Evolutionary conservation across 2,329 filamentous ascomycete species (phyloP), one percentile per base, ranked within the genome.

Genomic region (Penicillium sp.): DNA sequence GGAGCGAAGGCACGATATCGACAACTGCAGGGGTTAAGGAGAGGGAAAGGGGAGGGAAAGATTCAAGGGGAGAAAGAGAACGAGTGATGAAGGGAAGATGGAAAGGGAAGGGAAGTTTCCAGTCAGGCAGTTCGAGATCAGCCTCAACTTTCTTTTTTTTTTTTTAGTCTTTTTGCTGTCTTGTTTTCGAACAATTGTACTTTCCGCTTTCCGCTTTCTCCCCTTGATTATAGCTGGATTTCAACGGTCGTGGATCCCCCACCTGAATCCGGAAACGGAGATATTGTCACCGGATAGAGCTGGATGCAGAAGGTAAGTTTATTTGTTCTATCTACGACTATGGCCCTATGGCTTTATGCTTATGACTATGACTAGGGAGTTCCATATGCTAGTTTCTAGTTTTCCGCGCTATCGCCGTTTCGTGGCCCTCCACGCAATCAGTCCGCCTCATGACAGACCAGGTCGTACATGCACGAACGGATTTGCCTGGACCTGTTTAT

Each of bases 251-350:
- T 69, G 69, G 68, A 71, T 69, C 69, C 68, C 63, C 68, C 67
- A 62, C 67, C 69, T 72, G 63, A 59, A 71, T 65, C 70, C 71
- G 70, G 70, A 72, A 71, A 69, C 70, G 69, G 69, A 61, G 65
- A 71, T 66, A 65, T 16, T 19, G 26, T 44, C 27, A 53, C 33
- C 26, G 26, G 39, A 45, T 19, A 23, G 14, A 27, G 11, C 29
- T 59, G 60, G 55, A 62, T 62, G 59, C 60, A 55, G 60, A 21
- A 33, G n/a, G n/a, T 26, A 33, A 19, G 4, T 42, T 3, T 23
- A 13, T 19, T 23, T 21, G n/a, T 21, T 42, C 16, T 19, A 3
- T 23, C n/a, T 42, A 42, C 3, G 33, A 10, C 26, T 29, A 11
- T 10, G 27, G 27, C 33, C 9, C 8, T n/a, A 10, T 48, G 25